Percentiles rank a stretch among this genome's conserved stretches.
These are phyloP conservation scores for Schwanniomyces pseudopolymorphus DNA, from an alignment of 805 yeast genomes.

Conservation along the genomic window DNA sequence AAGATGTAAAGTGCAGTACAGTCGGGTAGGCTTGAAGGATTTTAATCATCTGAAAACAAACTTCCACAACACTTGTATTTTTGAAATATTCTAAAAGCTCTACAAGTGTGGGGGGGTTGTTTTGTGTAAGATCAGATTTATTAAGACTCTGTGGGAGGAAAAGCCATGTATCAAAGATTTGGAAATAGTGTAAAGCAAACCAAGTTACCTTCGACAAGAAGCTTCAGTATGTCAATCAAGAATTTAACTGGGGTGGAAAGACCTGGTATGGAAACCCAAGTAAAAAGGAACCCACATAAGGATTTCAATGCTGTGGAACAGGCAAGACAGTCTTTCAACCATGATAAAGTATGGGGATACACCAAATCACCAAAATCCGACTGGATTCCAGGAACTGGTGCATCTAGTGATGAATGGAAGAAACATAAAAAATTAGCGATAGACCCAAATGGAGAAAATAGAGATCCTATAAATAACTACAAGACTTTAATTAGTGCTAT, in stretches of 20 bases:
- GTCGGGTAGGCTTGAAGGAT: neutral
- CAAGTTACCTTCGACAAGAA: neutral
- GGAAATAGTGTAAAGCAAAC: neutral
- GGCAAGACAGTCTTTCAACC: neutral
- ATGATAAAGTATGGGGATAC: constrained; percentile 11
- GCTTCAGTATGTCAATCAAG: neutral
- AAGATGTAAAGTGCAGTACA: neutral
- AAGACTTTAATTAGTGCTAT: constrained; percentile 51
- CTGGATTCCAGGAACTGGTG: constrained; percentile 53
- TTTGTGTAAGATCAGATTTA: neutral
- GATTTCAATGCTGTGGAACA: constrained; percentile 6
- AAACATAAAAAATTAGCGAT: constrained; percentile 43
- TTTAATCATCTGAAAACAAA: neutral
- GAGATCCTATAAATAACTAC: constrained; percentile 48
- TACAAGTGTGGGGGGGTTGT: neutral
- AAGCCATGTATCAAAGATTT: neutral
- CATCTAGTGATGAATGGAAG: constrained; percentile 45
- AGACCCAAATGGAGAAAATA: constrained; percentile 46
- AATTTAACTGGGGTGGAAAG: neutral
- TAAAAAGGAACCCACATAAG: constrained; percentile 15
- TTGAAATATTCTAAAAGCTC: neutral
- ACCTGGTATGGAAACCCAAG: constrained; percentile 10
- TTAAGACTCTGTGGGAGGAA: neutral
- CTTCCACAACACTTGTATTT: neutral
- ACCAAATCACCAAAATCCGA: constrained; percentile 24